Percentiles rank a stretch among this genome's conserved stretches.
phyloP scores from a whole-genome alignment of 2,329 filamentous ascomycete genomes.

The Sodiomyces alkalinus region DNA sequence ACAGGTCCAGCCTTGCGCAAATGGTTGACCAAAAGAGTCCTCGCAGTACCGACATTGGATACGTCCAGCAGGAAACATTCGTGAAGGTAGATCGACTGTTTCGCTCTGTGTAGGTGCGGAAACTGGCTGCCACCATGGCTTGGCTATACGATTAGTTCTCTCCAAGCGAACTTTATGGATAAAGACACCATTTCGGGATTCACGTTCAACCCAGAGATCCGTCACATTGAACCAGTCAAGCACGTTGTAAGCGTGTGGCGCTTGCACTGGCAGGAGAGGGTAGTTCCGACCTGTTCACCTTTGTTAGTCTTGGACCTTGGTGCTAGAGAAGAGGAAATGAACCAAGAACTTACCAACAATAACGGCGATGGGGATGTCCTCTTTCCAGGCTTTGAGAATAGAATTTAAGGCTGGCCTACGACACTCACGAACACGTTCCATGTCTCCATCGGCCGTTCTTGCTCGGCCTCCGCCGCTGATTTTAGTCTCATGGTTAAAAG shows the following conservation, averaged over 20 bases:
- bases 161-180: slow-evolving; percentile 48
- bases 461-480: slow-evolving; percentile 38
- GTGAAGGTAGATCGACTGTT: no score
- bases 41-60: slow-evolving; percentile 24
- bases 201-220: slow-evolving; percentile 51
- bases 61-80: neutral
- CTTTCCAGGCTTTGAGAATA: slow-evolving; percentile 22
- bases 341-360: slow-evolving; percentile 33
- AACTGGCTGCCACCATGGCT: slow-evolving; percentile 47
- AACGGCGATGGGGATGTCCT: slow-evolving; percentile 38
- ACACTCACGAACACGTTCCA: no score
- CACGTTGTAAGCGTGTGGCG: slow-evolving; percentile 47
- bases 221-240: slow-evolving; percentile 56
- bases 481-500: no score
- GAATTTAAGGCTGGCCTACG: slow-evolving; percentile 5
- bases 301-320: slow-evolving; percentile 2
- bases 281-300: slow-evolving; percentile 34
- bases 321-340: neutral
- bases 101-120: no score
- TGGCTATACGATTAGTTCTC: slow-evolving; percentile 32
- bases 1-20: slow-evolving; percentile 14
- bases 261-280: slow-evolving; percentile 25
- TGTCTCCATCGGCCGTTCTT: slow-evolving; percentile 25
- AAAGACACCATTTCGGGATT: slow-evolving; percentile 15
- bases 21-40: slow-evolving; percentile 20